These are phyloP conservation scores for Rhynchospora breviuscula DNA, from an alignment of 176 grass and related monocot genomes.

Conservation along the genomic window DNA sequence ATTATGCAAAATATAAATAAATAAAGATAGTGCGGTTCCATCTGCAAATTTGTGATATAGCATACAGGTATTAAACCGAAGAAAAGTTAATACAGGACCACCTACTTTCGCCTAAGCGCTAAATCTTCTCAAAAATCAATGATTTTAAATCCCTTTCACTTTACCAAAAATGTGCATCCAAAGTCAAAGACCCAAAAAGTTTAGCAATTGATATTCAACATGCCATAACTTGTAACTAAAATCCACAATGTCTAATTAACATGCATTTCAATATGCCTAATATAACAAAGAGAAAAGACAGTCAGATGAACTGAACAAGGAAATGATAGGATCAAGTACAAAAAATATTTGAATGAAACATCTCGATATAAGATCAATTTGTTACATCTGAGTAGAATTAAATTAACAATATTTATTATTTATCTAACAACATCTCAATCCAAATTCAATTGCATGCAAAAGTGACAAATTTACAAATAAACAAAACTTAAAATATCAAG, in stretches of 20 bases:
- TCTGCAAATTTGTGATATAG: background rate
- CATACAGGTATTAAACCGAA: background rate
- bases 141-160: background rate
- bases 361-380: background rate
- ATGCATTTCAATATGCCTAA: conserved; percentile 10
- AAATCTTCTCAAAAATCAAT: too few relatives aligned
- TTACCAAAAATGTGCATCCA: background rate
- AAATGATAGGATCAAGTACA: too few relatives aligned
- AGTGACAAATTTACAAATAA: too few relatives aligned
- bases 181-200: background rate
- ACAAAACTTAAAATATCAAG: background rate
- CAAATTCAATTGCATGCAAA: too few relatives aligned
- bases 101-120: too few relatives aligned
- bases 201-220: too few relatives aligned
- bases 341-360: background rate
- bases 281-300: background rate
- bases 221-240: background rate
- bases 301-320: background rate
- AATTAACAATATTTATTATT: too few relatives aligned
- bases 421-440: too few relatives aligned
- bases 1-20: too few relatives aligned
- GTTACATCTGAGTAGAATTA: background rate
- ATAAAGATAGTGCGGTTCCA: too few relatives aligned
- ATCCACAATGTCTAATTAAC: background rate
- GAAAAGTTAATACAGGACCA: background rate